A percentile compares a stretch with the other conserved stretches of the same genome.
phyloP scores from a whole-genome alignment of 306 rosid genomes.

The Cucumis sativus region Cucumber_9930_V3 NC_026658.2:18183501-18184000 shows the following conservation, averaged over 20 bases:
- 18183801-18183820: slow-evolving; percentile 43
- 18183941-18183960: slow-evolving; percentile 52
- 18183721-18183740: slow-evolving; percentile 42
- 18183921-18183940: slow-evolving; percentile 74
- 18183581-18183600: not conserved
- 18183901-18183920: slow-evolving; percentile 50
- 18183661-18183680: slow-evolving; percentile 44
- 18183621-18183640: slow-evolving; percentile 26
- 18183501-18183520: not conserved
- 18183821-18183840: slow-evolving; percentile 48
- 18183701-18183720: slow-evolving; percentile 67
- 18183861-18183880: slow-evolving; percentile 59
- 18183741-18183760: slow-evolving; percentile 77
- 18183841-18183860: slow-evolving; percentile 53
- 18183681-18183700: slow-evolving; percentile 35
- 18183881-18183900: slow-evolving; percentile 80
- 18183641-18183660: slow-evolving; percentile 52
- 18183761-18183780: slow-evolving; percentile 58
- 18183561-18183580: not conserved
- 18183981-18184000: not conserved
- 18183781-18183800: slow-evolving; percentile 36
- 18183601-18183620: slow-evolving; percentile 17
- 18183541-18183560: not conserved
- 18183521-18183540: not conserved
- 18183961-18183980: slow-evolving; percentile 26